A percentile compares a stretch with the other conserved stretches of the same genome.
These are phyloP conservation scores for Besnoitia besnoiti DNA, from an alignment of 169 alveolate species.

Conservation along the genomic window DNA sequence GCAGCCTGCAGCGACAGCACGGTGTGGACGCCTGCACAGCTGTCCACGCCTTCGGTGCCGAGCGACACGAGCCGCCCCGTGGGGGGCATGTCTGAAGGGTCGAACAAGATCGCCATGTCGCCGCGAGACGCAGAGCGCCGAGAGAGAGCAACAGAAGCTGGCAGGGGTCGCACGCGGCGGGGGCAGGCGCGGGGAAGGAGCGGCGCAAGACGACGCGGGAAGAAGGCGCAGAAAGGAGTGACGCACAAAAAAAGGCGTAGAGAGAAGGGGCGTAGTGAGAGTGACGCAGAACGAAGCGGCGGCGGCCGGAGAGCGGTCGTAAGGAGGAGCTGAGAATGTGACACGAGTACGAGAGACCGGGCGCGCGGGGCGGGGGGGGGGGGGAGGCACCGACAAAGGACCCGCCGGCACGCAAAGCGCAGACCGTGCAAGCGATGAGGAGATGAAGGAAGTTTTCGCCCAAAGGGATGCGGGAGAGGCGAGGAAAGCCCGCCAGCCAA, in stretches of 20 bases:
- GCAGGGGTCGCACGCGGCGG: neutral
- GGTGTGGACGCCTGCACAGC: neutral
- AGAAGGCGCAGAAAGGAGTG: neutral
- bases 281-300: neutral
- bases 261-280: neutral
- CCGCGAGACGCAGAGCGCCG: neutral
- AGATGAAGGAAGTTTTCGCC: no score
- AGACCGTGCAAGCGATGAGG: no score
- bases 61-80: slow-evolving; percentile 6
- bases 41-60: neutral
- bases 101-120: neutral
- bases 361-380: neutral
- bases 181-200: neutral
- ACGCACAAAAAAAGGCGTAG: neutral
- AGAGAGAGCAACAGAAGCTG: neutral
- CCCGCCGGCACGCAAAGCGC: no score
- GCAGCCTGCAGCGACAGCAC: slow-evolving; percentile 2
- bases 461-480: no score
- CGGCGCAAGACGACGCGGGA: neutral
- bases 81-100: slow-evolving; percentile 14
- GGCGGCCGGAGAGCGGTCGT: neutral
- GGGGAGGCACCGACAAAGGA: no score
- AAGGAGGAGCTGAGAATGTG: neutral
- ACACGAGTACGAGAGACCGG: neutral
- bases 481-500: no score